Percentiles rank a stretch among this genome's conserved stretches.
Conservation (phyloP, 176 grass and related monocot species). For the Eremochloa ophiuroides region DNA sequence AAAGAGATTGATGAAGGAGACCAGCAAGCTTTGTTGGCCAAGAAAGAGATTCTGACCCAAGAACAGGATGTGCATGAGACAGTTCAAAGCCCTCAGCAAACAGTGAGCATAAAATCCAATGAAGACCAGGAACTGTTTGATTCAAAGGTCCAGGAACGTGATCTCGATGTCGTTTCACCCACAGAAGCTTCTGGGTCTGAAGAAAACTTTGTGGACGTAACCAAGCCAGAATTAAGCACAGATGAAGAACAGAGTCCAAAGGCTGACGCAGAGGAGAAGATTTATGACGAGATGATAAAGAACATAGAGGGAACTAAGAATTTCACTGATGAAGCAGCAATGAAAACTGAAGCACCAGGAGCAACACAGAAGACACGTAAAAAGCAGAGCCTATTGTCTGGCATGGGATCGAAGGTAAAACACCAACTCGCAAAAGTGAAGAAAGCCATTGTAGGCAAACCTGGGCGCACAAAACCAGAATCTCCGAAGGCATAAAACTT, state of each 20-base stretch:
- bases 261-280: slow-evolving; percentile 34
- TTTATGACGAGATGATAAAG: slow-evolving; percentile 39
- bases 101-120: slow-evolving; percentile 19
- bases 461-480: slow-evolving; percentile 47
- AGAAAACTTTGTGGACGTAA: slow-evolving; percentile 26
- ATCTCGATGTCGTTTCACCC: slow-evolving; percentile 22
- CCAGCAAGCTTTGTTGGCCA: slow-evolving; percentile 5
- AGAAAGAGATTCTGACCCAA: slow-evolving; percentile 20
- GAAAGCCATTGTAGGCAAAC: slow-evolving; percentile 81
- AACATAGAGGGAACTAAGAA: slow-evolving; percentile 40
- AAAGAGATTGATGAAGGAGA: slow-evolving; percentile 25
- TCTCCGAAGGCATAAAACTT: slow-evolving; percentile 43
- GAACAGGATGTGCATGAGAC: slow-evolving; percentile 29
- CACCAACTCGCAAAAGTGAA: slow-evolving; percentile 84
- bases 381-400: slow-evolving; percentile 72
- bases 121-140: slow-evolving; percentile 20
- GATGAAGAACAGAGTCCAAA: slow-evolving; percentile 37
- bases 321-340: slow-evolving; percentile 8
- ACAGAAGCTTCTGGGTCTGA: slow-evolving; percentile 22
- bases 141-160: slow-evolving; percentile 39
- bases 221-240: slow-evolving; percentile 30
- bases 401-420: slow-evolving; percentile 87
- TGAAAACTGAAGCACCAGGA: slow-evolving; percentile 45
- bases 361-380: slow-evolving; percentile 56
- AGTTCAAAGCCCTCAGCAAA: slow-evolving; percentile 16